Evolutionary conservation across 2,329 filamentous ascomycete species (phyloP).

Genomic region (Colletotrichum simmondsii): DNA sequence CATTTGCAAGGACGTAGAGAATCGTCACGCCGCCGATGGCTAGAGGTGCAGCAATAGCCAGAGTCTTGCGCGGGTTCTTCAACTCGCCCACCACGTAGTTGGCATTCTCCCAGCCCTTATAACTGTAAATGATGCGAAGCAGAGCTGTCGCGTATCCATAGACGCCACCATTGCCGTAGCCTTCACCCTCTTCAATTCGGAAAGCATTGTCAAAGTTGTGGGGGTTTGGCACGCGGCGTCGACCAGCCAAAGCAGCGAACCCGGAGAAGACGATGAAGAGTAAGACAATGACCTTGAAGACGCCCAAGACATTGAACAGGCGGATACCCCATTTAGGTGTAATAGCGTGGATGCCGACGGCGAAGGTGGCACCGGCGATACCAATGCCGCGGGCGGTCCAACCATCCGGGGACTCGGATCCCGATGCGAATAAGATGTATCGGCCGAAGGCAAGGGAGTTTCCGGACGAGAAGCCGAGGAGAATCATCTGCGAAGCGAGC

Average conservation of each 20-base stretch:
- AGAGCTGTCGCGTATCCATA: slow-evolving; percentile 68
- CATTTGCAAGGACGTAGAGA: slow-evolving; percentile 72
- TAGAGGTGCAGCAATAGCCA: slow-evolving; percentile 65
- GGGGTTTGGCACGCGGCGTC: slow-evolving; percentile 58
- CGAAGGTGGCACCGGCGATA: slow-evolving; percentile 64
- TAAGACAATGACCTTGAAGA: slow-evolving; percentile 70
- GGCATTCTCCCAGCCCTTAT: slow-evolving; percentile 73
- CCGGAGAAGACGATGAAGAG: slow-evolving; percentile 71
- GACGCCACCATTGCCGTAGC: slow-evolving; percentile 59
- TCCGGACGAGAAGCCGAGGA: slow-evolving; percentile 69
- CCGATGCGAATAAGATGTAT: slow-evolving; percentile 67
- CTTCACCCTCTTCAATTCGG: slow-evolving; percentile 52
- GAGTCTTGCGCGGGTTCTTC: slow-evolving; percentile 63
- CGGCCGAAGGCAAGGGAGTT: slow-evolving; percentile 69
- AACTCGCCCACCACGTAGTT: slow-evolving; percentile 71
- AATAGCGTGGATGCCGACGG: slow-evolving; percentile 61
- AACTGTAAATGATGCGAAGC: slow-evolving; percentile 69
- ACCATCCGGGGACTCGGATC: slow-evolving; percentile 56
- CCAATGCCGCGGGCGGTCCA: slow-evolving; percentile 69
- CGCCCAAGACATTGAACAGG: slow-evolving; percentile 67
- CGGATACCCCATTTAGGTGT: slow-evolving; percentile 68
- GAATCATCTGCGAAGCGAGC: slow-evolving; percentile 69
- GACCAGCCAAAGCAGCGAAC: slow-evolving; percentile 65
- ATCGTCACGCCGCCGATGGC: slow-evolving; percentile 69
- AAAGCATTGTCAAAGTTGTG: slow-evolving; percentile 70